phyloP scores from a whole-genome alignment of 257 asterid species.

The Capsicum rhomboideum region DNA sequence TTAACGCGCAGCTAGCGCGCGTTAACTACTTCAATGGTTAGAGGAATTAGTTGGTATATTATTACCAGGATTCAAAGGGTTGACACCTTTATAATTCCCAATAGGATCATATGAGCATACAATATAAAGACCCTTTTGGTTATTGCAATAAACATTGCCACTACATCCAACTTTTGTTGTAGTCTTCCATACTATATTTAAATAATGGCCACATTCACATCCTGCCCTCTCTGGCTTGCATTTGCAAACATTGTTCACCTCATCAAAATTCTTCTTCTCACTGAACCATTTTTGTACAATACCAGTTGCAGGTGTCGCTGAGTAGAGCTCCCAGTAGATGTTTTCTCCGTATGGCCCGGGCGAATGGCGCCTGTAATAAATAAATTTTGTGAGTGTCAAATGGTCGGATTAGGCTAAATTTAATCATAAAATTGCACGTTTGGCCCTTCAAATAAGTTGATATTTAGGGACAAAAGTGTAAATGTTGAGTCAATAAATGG shows the following conservation, averaged over 20 bases:
- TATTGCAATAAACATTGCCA: background rate
- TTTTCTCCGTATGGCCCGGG: background rate
- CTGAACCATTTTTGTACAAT: background rate
- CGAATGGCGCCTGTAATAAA: background rate
- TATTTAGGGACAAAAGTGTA: too few species aligned
- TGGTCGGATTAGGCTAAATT: background rate
- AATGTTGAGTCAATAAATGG: background rate
- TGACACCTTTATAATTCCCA: background rate
- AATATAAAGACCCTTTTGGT: constrained; percentile 1
- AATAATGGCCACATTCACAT: constrained; percentile 7
- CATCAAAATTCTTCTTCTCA: background rate
- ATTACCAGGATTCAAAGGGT: background rate
- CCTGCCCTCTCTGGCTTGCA: background rate
- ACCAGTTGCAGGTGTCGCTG: background rate
- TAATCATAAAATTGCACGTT: too few species aligned
- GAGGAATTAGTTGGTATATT: background rate
- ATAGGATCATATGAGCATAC: constrained; percentile 7
- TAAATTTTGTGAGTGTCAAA: background rate
- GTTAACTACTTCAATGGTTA: background rate
- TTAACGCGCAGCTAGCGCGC: background rate
- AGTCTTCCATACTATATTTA: background rate
- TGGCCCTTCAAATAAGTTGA: too few species aligned
- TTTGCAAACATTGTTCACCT: background rate
- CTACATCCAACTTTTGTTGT: constrained; percentile 9
- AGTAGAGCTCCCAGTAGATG: background rate